These are phyloP conservation scores for Cladosporium sp. DNA, from an alignment of 2,329 filamentous ascomycete species.

Conservation along the genomic window DNA sequence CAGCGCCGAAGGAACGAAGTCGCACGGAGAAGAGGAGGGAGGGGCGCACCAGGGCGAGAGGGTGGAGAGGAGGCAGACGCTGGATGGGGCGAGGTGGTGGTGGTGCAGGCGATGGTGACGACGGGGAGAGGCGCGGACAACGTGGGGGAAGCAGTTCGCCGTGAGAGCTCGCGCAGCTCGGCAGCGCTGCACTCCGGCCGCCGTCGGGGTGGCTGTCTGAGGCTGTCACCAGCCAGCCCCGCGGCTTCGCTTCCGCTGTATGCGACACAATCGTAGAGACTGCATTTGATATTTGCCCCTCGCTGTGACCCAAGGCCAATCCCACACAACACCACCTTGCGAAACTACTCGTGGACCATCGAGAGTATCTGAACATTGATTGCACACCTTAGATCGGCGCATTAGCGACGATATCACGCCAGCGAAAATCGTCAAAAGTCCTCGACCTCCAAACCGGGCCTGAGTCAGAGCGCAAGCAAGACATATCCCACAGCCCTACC, in stretches of 20 bases:
- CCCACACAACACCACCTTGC: no score
- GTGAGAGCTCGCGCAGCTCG: not conserved
- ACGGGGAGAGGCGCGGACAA: not conserved
- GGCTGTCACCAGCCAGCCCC: no score
- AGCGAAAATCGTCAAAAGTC: not conserved
- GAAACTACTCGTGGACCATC: no score
- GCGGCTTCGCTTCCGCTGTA: not conserved
- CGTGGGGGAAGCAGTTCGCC: not conserved
- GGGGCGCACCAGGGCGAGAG: not conserved
- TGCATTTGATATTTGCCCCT: not conserved
- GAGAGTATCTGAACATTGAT: no score
- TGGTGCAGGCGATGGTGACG: not conserved
- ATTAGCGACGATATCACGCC: not conserved
- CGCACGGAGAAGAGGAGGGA: not conserved
- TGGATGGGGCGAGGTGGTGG: not conserved
- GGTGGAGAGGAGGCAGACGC: not conserved
- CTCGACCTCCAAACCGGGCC: not conserved
- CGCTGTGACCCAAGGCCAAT: not conserved
- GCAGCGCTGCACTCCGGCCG: not conserved
- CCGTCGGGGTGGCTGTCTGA: not conserved
- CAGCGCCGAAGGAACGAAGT: not conserved
- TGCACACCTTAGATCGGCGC: not conserved
- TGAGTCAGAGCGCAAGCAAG: conserved; percentile 5
- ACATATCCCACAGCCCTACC: not conserved
- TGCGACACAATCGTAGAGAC: not conserved